Conservation (phyloP, 2,329 filamentous ascomycete genomes). For the Ploettnerulaceae sp. region DNA sequence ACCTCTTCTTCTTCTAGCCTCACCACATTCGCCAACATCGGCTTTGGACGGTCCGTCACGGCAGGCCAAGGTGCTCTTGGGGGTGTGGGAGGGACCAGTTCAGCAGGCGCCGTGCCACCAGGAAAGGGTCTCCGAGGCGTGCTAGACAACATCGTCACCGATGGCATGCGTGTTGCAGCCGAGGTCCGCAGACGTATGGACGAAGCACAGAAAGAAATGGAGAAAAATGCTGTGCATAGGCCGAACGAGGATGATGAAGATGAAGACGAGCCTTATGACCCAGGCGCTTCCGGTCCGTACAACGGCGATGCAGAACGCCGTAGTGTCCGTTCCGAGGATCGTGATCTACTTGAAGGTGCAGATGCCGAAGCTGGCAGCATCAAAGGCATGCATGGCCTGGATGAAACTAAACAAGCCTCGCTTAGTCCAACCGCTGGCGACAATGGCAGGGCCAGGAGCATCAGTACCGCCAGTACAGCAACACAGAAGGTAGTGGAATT, state of each 20-base stretch:
- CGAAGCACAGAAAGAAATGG: conserved; percentile 86
- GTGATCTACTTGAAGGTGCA: conserved; percentile 67
- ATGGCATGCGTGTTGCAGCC: conserved; percentile 91
- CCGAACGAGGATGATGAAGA: conserved; percentile 66
- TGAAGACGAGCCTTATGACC: conserved; percentile 60
- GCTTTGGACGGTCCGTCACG: conserved; percentile 46
- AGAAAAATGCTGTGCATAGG: conserved; percentile 69
- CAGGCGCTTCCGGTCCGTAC: conserved; percentile 43
- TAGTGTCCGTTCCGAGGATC: conserved; percentile 61
- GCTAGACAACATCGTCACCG: conserved; percentile 93
- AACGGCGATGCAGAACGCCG: conserved; percentile 55
- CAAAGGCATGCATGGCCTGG: conserved; percentile 30
- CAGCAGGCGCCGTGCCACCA: conserved; percentile 35
- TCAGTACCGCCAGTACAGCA: conserved; percentile 32
- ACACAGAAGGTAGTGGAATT: conserved; percentile 44
- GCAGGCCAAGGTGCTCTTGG: conserved; percentile 37
- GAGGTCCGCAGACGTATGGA: conserved; percentile 93
- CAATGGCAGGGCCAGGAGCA: conserved; percentile 25
- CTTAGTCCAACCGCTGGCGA: conserved; percentile 26
- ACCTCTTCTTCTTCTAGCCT: conserved; percentile 60
- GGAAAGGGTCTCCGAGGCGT: conserved; percentile 82
- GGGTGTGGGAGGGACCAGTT: conserved; percentile 24
- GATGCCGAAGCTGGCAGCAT: conserved; percentile 60
- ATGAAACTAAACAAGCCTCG: conserved; percentile 14
- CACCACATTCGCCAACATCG: conserved; percentile 77